These are phyloP conservation scores for Termitomyces sp. DNA, from an alignment of 768 basidiomycete species.

Conservation along the genomic window DNA sequence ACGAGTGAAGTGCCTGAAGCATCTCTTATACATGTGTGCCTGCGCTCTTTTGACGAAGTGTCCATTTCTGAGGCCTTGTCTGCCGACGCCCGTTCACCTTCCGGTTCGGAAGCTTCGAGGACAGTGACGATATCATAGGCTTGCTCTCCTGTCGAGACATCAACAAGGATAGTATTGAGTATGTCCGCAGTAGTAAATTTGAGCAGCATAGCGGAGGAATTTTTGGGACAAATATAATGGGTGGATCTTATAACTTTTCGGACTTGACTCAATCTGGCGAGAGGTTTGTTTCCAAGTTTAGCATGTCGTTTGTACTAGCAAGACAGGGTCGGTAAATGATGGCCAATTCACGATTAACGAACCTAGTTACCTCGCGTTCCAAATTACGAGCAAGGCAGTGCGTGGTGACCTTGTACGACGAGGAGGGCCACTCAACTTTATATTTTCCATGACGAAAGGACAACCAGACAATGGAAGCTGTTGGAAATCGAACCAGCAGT, in stretches of 20 bases:
- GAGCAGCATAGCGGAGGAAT: conserved; percentile 42
- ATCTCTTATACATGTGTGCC: conserved; percentile 43
- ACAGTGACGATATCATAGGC: conserved; percentile 49
- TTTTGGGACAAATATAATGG: neutral
- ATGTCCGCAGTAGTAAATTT: conserved; percentile 58
- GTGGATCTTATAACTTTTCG: conserved; percentile 17
- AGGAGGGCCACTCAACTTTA: conserved; percentile 2
- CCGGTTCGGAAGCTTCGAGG: conserved; percentile 28
- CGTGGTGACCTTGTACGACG: conserved; percentile 1
- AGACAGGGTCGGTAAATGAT: neutral
- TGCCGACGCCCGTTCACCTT: conserved; percentile 20
- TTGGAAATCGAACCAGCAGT: conserved; percentile 31
- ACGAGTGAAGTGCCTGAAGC: conserved; percentile 38
- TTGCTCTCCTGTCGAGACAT: conserved; percentile 46
- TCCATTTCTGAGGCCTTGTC: neutral
- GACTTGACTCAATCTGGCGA: conserved; percentile 28
- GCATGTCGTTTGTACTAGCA: conserved; percentile 38
- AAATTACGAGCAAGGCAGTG: neutral
- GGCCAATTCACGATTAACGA: neutral
- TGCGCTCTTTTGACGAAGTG: conserved; percentile 15
- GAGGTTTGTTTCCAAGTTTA: conserved; percentile 44
- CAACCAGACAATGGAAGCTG: conserved; percentile 17
- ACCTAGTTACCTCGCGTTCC: neutral
- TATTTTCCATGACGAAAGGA: conserved; percentile 19
- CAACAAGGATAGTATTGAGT: conserved; percentile 51